Conservation (phyloP, 352 stramenopile species). For the Salisapilia sapeloensis region DNA sequence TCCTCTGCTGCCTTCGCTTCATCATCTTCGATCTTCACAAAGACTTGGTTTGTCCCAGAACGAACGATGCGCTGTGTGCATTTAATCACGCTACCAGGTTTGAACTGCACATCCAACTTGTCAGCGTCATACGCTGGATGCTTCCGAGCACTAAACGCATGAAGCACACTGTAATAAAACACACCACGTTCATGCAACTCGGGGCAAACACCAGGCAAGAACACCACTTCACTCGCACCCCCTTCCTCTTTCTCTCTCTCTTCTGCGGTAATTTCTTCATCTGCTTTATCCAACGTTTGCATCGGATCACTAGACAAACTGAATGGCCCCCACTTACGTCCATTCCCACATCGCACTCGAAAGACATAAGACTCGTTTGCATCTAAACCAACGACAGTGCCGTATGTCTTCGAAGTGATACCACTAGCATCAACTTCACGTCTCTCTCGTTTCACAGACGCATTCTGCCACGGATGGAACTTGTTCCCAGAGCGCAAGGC, state of each 20-base stretch:
- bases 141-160: constrained; percentile 24
- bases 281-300: constrained; percentile 22
- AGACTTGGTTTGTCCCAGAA: constrained; percentile 42
- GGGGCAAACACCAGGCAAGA: constrained; percentile 41
- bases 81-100: constrained; percentile 31
- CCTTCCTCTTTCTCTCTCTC: constrained; percentile 3
- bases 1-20: too few species aligned
- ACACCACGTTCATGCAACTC: constrained; percentile 31
- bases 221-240: constrained; percentile 9
- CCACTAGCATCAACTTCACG: constrained; percentile 18
- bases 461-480: constrained; percentile 32
- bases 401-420: constrained; percentile 31
- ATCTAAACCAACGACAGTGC: constrained; percentile 45
- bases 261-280: constrained; percentile 1
- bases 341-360: constrained; percentile 36
- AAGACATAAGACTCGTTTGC: constrained; percentile 35
- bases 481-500: constrained; percentile 38
- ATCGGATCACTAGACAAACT: constrained; percentile 41
- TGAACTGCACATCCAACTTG: constrained; percentile 28
- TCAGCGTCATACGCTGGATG: constrained; percentile 26
- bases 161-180: constrained; percentile 49
- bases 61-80: constrained; percentile 32
- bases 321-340: constrained; percentile 42
- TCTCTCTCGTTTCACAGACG: constrained; percentile 29
- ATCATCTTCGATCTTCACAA: constrained; percentile 21